A percentile compares a stretch with the other conserved stretches of the same genome.
Conservation (phyloP, 805 yeast species). For the Candida lessepsii region DNA sequence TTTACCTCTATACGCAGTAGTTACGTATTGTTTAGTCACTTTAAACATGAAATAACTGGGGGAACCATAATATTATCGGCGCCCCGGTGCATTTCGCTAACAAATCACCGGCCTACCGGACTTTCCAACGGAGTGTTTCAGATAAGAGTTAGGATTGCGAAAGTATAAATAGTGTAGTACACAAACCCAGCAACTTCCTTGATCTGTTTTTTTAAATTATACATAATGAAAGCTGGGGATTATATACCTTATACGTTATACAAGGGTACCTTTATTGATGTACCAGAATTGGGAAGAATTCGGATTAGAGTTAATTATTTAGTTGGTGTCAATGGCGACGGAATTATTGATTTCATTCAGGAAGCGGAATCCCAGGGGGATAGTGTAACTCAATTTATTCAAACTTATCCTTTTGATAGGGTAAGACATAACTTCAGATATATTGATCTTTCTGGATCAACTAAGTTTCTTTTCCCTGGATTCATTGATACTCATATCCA, state of each 20-base stretch:
- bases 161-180: conserved; percentile 2
- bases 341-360: conserved; percentile 47
- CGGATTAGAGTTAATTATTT: conserved; percentile 56
- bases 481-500: conserved; percentile 47
- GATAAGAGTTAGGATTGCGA: conserved; percentile 2
- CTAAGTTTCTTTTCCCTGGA: conserved; percentile 60
- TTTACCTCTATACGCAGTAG: too few relatives aligned
- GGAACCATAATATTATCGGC: background rate
- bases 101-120: conserved; percentile 1
- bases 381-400: conserved; percentile 7
- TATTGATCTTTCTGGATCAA: conserved; percentile 33
- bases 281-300: conserved; percentile 57
- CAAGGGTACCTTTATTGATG: conserved; percentile 72
- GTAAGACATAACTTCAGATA: conserved; percentile 13
- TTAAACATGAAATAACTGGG: too few relatives aligned
- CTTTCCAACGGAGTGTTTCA: conserved; percentile 6
- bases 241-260: conserved; percentile 43
- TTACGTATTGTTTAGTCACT: too few relatives aligned
- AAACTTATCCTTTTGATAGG: conserved; percentile 8
- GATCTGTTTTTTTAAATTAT: too few relatives aligned
- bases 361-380: conserved; percentile 5
- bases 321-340: conserved; percentile 60
- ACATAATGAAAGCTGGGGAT: conserved; percentile 15
- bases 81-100: background rate
- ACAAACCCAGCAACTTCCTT: background rate